A percentile compares a stretch with the other conserved stretches of the same genome.
phyloP scores from a whole-genome alignment of 768 basidiomycete genomes.

The Calocybe cyanea region DNA sequence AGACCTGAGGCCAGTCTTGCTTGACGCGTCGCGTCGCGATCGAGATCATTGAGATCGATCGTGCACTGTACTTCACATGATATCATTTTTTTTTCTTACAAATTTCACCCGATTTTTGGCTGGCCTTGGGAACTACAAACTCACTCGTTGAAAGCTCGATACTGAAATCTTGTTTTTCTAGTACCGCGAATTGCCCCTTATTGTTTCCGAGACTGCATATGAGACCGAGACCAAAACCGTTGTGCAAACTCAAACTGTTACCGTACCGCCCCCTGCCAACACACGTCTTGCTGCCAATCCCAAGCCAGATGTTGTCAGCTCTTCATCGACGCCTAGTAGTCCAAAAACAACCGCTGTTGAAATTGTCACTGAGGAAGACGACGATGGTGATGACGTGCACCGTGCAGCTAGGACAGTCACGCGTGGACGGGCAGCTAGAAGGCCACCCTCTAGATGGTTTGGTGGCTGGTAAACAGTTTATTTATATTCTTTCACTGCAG shows the following conservation, averaged over 20 bases:
- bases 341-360: conserved; percentile 75
- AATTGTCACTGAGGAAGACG: conserved; percentile 60
- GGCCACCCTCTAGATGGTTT: conserved; percentile 57
- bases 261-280: conserved; percentile 72
- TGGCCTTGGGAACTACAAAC: conserved; percentile 32
- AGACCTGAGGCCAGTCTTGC: conserved; percentile 36
- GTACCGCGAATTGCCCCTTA: conserved; percentile 44
- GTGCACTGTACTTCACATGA: conserved; percentile 42
- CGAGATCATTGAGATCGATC: conserved; percentile 20
- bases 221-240: conserved; percentile 65
- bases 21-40: conserved; percentile 24
- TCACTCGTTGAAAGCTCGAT: conserved; percentile 1
- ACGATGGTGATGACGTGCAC: conserved; percentile 32
- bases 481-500: conserved; percentile 30
- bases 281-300: conserved; percentile 74
- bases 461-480: conserved; percentile 47
- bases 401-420: conserved; percentile 35
- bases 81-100: conserved; percentile 19
- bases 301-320: conserved; percentile 58
- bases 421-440: conserved; percentile 42
- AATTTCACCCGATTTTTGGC: conserved; percentile 17
- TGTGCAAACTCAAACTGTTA: conserved; percentile 62
- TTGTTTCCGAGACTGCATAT: conserved; percentile 42
- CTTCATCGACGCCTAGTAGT: conserved; percentile 55
- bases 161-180: conserved; percentile 30